Base-by-base conservation (phyloP, 106 monocot species). In the Cymbidium sinense region DNA sequence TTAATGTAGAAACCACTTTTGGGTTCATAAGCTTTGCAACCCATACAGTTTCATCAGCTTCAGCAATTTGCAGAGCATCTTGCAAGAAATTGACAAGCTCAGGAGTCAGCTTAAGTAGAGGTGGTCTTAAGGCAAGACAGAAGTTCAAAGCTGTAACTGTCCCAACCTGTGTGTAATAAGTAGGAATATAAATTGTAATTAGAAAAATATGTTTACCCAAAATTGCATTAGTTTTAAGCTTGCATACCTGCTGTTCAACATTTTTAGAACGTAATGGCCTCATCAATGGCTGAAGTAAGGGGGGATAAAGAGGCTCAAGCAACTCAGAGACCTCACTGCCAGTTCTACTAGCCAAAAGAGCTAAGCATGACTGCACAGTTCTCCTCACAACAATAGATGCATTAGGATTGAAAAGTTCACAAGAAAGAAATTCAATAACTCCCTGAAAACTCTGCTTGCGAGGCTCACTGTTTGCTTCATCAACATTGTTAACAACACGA, bases 41-140 rank as follows among this genome's bases (percentile, higher is more conserved):
- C 92, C 92, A 99, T 21, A 99, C 92, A 52, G 99, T 89, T 80
- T 99, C 99, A 87, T 99, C 99, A 73, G 99, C 99, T 78, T 99
- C 99, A 54, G 99, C 99, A 82, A 99, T 95, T 85, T 99, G 95
- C 55, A 99, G 58, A 79, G 99, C 99, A 74, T 99, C 99, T 92
- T 99, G 99, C 75, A 99, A 83, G 75, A 99, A 95, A 83, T 85
- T 99, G 33, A 99, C 87, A 28, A 99, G 88, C 84, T 99, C 99
- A 36, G 82, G 90, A 47, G 92, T 95, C 75, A 94, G 79, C 84
- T 95, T 99, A 75, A 99, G 95, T 82, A 99, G 92, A 79, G 99
- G 99, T 15, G 99, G 99, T 75, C 99, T 87, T 81, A 99, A 86
- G 20, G 99, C 90, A 77, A 99, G 89, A 50, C 92, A 99, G 80